Conservation (phyloP, 345 rosid genomes). For the Salix exigua region DNA sequence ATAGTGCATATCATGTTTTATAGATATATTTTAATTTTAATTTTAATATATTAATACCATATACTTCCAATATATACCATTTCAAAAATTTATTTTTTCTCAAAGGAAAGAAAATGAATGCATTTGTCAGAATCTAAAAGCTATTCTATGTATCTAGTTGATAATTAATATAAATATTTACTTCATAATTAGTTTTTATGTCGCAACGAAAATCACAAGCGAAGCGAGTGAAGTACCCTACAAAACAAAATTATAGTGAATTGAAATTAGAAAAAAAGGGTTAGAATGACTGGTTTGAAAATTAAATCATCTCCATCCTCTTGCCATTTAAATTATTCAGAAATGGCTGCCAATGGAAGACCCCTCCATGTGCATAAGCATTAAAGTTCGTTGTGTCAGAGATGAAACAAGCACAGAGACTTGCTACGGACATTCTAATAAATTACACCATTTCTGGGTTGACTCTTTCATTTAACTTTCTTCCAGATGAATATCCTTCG, state of each 20-base stretch:
- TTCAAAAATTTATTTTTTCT: neutral
- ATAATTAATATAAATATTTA: too few relatives aligned
- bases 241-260: slow-evolving; percentile 5
- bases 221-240: neutral
- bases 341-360: slow-evolving; percentile 28
- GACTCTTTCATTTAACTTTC: neutral
- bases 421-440: neutral
- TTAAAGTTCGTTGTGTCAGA: slow-evolving; percentile 39
- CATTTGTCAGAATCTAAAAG: neutral
- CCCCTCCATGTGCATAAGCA: slow-evolving; percentile 65
- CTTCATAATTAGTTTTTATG: neutral
- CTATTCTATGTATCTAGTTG: neutral
- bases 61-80: neutral
- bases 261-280: slow-evolving; percentile 11
- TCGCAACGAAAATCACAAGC: slow-evolving; percentile 20
- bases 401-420: neutral
- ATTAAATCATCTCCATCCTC: slow-evolving; percentile 24
- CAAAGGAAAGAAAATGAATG: neutral
- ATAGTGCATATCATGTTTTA: too few relatives aligned
- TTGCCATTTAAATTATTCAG: slow-evolving; percentile 41
- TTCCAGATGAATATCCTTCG: neutral
- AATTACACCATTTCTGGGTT: neutral
- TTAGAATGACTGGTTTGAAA: slow-evolving; percentile 7
- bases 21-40: too few relatives aligned
- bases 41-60: too few relatives aligned